Evolutionary conservation across 2,329 filamentous ascomycete genomes (phyloP), one percentile per base, ranked within the genome.

Genomic region (Verticillium alfalfae): DNA sequence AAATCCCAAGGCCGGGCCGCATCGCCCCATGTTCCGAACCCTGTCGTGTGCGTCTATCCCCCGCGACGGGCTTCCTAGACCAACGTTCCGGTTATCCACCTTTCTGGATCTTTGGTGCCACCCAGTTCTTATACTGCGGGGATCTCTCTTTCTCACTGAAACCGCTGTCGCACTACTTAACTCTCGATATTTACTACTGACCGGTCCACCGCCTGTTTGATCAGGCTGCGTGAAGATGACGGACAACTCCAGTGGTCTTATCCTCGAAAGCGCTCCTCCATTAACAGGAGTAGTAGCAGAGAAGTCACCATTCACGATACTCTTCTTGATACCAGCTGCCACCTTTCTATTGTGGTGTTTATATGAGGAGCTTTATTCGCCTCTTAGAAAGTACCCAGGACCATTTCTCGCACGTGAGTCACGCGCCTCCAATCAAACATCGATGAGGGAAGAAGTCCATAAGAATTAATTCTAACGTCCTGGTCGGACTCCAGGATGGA

Each of bases 401-500:
- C 66, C 66, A 69, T n/a, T 58, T 67, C 18, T 71, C 65, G 70
- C 65, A 8, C 41, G 60, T 61, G 55, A 58, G 60, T 18, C 6
- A 10, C 22, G 12, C 52, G 4, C 26, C 22, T 22, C 12, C 26
- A 31, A 31, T 31, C 26, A 31, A 31, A 31, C 4, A 31, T 5
- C 26, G 26, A 5, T 31, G 4, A 31, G 26, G 26, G 4, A 3
- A 31, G 26, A 31, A 31, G 26, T 5, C 26, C 26, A 31, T 31
- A 31, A 31, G 26, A 4, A 5, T 26, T 18, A 31, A 26, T 26
- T 4, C 6, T 38, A 22, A 55, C 31, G 2, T 54, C 26, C 16
- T n/a, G 31, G 3, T 18, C 18, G 41, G 18, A n/a, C 45, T 10
- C 1, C 56, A 67, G 71, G 52, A 55, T 73, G 69, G 60, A 77